phyloP scores from a whole-genome alignment of 805 yeast genomes.

The Starmerella floris region DNA sequence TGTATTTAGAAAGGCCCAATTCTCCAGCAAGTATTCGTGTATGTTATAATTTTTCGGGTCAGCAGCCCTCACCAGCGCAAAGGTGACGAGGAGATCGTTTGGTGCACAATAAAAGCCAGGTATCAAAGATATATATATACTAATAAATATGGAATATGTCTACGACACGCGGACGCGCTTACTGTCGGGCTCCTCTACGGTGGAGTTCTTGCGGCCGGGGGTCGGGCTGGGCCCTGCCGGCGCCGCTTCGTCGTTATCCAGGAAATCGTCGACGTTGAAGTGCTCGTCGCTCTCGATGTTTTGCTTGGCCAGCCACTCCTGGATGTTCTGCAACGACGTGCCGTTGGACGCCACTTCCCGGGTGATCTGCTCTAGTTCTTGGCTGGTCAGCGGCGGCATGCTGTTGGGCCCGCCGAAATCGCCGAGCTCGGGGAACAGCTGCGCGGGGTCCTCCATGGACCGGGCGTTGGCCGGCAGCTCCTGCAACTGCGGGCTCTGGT shows the following conservation, averaged over 20 bases:
- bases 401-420: conserved; percentile 3
- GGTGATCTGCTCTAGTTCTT: conserved; percentile 15
- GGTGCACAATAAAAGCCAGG: too few relatives aligned
- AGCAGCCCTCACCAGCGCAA: too few relatives aligned
- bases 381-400: conserved; percentile 12
- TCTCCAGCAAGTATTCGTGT: too few relatives aligned
- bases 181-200: conserved; percentile 6
- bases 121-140: conserved; percentile 2
- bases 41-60: too few relatives aligned
- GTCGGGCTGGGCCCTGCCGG: background rate
- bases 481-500: background rate
- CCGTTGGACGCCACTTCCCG: conserved; percentile 12
- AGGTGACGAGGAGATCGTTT: too few relatives aligned
- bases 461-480: background rate
- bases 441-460: conserved; percentile 10
- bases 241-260: conserved; percentile 8
- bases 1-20: too few relatives aligned
- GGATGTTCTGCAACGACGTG: conserved; percentile 13
- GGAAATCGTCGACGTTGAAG: conserved; percentile 22
- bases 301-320: conserved; percentile 15
- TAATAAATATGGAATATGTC: background rate
- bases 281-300: conserved; percentile 10
- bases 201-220: background rate
- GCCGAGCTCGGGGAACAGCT: conserved; percentile 18
- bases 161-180: conserved; percentile 7